A percentile compares a stretch with the other conserved stretches of the same genome.
These are phyloP conservation scores for Boletus sensibilis DNA, from an alignment of 768 basidiomycete genomes.

Conservation along the genomic window DNA sequence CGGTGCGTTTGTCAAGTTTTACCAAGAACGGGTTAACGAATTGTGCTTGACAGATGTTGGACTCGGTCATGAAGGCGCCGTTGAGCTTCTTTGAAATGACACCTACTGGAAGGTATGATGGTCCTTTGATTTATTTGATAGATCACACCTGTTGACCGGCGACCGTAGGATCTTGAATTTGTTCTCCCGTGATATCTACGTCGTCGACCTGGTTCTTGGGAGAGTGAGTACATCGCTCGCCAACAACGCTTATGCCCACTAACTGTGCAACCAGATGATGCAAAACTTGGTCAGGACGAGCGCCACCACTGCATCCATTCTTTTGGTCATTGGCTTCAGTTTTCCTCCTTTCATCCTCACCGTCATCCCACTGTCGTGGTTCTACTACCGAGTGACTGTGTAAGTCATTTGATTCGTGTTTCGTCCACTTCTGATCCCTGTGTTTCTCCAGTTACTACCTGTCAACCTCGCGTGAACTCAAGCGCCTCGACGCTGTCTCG, in stretches of 20 bases:
- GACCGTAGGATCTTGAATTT: slow-evolving; percentile 73
- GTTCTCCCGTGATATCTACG: slow-evolving; percentile 87
- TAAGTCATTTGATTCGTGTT: slow-evolving; percentile 35
- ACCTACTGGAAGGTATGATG: slow-evolving; percentile 70
- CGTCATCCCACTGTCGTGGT: slow-evolving; percentile 70
- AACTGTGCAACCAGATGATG: slow-evolving; percentile 44
- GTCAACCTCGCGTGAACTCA: slow-evolving; percentile 81
- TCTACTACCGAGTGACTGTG: slow-evolving; percentile 81
- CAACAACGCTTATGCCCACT: background rate
- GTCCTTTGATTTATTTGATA: background rate
- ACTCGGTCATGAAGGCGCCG: slow-evolving; percentile 78
- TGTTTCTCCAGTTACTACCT: slow-evolving; percentile 69
- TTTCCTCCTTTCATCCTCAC: slow-evolving; percentile 82
- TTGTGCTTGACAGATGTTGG: slow-evolving; percentile 58
- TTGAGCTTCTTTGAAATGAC: slow-evolving; percentile 89
- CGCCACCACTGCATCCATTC: slow-evolving; percentile 55
- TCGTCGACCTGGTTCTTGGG: slow-evolving; percentile 80
- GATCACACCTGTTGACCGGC: background rate
- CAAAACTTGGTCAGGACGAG: slow-evolving; percentile 67
- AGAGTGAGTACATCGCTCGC: slow-evolving; percentile 39
- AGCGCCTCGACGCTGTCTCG: slow-evolving; percentile 85
- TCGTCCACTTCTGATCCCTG: background rate
- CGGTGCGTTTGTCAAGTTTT: slow-evolving; percentile 41
- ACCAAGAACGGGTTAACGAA: background rate
- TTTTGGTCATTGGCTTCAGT: slow-evolving; percentile 73